Evolutionary conservation across 108 stramenopile genomes (phyloP).

Genomic region (Stephanodiscus minutulus): DNA sequence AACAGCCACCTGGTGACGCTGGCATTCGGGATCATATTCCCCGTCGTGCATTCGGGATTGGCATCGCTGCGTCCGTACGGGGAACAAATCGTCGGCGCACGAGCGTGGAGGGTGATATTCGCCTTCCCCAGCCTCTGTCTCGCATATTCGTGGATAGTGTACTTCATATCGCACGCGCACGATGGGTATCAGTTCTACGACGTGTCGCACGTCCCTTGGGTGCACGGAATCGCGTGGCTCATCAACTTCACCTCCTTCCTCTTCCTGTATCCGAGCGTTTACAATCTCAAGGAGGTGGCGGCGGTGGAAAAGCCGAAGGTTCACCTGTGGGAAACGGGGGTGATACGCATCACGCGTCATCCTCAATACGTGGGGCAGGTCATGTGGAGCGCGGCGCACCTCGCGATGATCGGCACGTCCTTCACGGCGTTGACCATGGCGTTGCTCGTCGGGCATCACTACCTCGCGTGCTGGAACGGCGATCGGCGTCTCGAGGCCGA

Average conservation of each 20-base stretch:
- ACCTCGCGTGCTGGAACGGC: constrained; percentile 93
- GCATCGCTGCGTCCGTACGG: constrained; percentile 90
- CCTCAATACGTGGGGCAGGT: constrained; percentile 93
- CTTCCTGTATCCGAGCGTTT: constrained; percentile 94
- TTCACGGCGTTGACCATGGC: constrained; percentile 83
- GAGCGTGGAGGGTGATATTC: constrained; percentile 93
- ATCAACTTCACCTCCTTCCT: constrained; percentile 86
- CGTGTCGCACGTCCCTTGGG: constrained; percentile 54
- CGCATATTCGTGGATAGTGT: constrained; percentile 90
- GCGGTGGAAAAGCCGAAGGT: constrained; percentile 83
- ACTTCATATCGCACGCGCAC: constrained; percentile 94
- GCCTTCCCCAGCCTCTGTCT: constrained; percentile 88
- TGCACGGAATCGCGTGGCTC: constrained; percentile 68
- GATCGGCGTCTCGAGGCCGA: constrained; percentile 84
- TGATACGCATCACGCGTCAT: constrained; percentile 95
- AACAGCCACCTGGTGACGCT: constrained; percentile 64
- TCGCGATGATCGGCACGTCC: constrained; percentile 87
- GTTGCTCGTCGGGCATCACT: constrained; percentile 89
- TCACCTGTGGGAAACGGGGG: constrained; percentile 93
- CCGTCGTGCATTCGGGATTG: constrained; percentile 91
- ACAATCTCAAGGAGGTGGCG: constrained; percentile 94
- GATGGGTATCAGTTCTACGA: constrained; percentile 92
- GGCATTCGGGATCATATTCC: constrained; percentile 82
- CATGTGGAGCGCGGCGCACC: constrained; percentile 93
- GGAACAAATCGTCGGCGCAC: constrained; percentile 89